Evolutionary conservation across 2,329 filamentous ascomycete genomes (phyloP), one percentile per base, ranked within the genome.

Genomic region (Cladophialophora chaetospira): DNA sequence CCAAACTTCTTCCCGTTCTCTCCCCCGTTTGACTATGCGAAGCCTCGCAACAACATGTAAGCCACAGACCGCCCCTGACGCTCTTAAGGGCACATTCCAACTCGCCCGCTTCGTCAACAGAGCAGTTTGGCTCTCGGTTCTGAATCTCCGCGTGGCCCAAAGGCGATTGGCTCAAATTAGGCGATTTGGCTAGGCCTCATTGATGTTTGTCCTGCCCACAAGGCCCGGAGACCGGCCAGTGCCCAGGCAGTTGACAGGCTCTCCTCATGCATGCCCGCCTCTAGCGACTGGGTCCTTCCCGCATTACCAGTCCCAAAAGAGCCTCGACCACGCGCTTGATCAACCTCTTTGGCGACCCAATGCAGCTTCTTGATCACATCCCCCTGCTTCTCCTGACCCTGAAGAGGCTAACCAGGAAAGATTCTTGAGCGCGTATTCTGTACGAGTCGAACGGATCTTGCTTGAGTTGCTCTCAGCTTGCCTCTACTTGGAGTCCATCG

Each of bases 381-480:
- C 15, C 47, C 47, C 48, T 51, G 48, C 48, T 23, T 40, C 35
- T 26, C 48, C 48, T 50, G 47, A 42, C 13, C 6, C 36, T 15
- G 10, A 6, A n/a, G 9, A n/a, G 31, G 6, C n/a, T 3, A n/a
- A 11, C 31, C n/a, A 33, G n/a, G 10, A 33, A 3, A 9, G 31
- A 33, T 8, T 15, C 21, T 19, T 26, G 29, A 36, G 28, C 46
- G 29, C 31, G 46, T 36, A 29, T 42, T 40, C 35, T 51, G 25
- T 42, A 17, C 36, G n/a, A n/a, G n/a, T n/a, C n/a, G n/a, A n/a
- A n/a, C n/a, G n/a, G n/a, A n/a, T n/a, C n/a, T n/a, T n/a, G n/a
- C n/a, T n/a, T n/a, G n/a, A n/a, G n/a, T n/a, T n/a, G n/a, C n/a
- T n/a, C n/a, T n/a, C n/a, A n/a, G n/a, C n/a, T n/a, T n/a, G n/a